These are phyloP conservation scores for Monascus ruber DNA, from an alignment of 2,329 filamentous ascomycete species.

Conservation along the genomic window DNA sequence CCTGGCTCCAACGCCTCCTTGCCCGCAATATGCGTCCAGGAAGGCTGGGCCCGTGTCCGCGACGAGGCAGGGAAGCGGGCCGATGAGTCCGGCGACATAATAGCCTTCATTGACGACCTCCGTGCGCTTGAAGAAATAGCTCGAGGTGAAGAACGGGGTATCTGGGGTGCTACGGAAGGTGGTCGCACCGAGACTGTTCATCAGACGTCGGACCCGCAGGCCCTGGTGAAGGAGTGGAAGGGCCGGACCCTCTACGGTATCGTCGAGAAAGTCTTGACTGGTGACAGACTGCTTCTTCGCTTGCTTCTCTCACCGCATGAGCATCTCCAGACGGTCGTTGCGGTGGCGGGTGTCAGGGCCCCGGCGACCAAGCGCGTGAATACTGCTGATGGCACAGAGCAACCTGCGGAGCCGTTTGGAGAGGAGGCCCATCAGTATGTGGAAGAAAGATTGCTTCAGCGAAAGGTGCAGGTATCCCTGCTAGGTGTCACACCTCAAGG, in stretches of 20 bases:
- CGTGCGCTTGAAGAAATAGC: slow-evolving; percentile 67
- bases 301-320: slow-evolving; percentile 69
- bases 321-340: slow-evolving; percentile 78
- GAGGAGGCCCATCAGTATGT: slow-evolving; percentile 83
- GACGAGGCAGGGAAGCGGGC: slow-evolving; percentile 81
- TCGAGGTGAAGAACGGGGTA: slow-evolving; percentile 64
- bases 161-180: slow-evolving; percentile 58
- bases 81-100: slow-evolving; percentile 68
- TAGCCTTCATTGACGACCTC: slow-evolving; percentile 62
- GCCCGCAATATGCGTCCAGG: slow-evolving; percentile 72
- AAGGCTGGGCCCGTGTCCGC: slow-evolving; percentile 85
- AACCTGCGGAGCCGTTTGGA: slow-evolving; percentile 78
- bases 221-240: slow-evolving; percentile 72
- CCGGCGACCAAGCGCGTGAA: slow-evolving; percentile 81
- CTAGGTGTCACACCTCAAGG: slow-evolving; percentile 82
- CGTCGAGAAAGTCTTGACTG: slow-evolving; percentile 81
- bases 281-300: slow-evolving; percentile 78
- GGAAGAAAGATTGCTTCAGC: slow-evolving; percentile 73
- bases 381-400: slow-evolving; percentile 64
- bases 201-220: slow-evolving; percentile 64
- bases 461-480: slow-evolving; percentile 69
- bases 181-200: slow-evolving; percentile 64
- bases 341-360: slow-evolving; percentile 78
- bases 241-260: slow-evolving; percentile 74
- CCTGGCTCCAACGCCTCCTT: slow-evolving; percentile 58